These are phyloP conservation scores for Aotearoamyces nothofagi DNA, from an alignment of 2,329 filamentous ascomycete genomes.

Conservation along the genomic window DNA sequence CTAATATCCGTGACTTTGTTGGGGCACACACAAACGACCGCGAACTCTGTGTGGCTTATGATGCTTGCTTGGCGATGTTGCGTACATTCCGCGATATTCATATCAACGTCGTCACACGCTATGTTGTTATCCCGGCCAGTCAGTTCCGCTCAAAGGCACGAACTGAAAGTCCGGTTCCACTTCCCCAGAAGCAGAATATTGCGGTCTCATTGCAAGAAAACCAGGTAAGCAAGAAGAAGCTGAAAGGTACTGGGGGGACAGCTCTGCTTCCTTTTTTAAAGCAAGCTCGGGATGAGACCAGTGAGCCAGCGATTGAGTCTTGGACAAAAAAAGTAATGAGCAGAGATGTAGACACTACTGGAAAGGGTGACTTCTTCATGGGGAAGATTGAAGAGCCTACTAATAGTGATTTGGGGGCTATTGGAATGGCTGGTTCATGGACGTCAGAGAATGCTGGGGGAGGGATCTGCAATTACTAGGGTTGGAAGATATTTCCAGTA, in stretches of 20 bases:
- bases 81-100: constrained; percentile 59
- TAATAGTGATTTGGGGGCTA: constrained; percentile 28
- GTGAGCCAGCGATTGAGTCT: constrained; percentile 66
- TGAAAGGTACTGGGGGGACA: constrained; percentile 86
- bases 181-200: constrained; percentile 44
- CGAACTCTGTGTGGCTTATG: constrained; percentile 65
- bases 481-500: too few relatives aligned
- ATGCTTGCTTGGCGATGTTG: constrained; percentile 72
- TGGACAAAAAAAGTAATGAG: constrained; percentile 31
- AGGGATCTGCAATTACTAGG: constrained; percentile 24
- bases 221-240: constrained; percentile 32
- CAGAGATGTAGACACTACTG: constrained; percentile 20
- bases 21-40: constrained; percentile 43
- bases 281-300: constrained; percentile 90
- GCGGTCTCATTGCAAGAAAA: constrained; percentile 34
- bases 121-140: constrained; percentile 80
- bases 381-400: constrained; percentile 31
- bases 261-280: constrained; percentile 91
- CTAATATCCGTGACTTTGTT: constrained; percentile 81
- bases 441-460: constrained; percentile 71
- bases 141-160: constrained; percentile 52
- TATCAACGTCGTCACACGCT: constrained; percentile 89
- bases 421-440: constrained; percentile 73
- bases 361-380: constrained; percentile 40
- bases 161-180: constrained; percentile 32